A percentile compares a stretch with the other conserved stretches of the same genome.
Conservation (phyloP, 768 basidiomycete species). For the Russula brevipes region DNA sequence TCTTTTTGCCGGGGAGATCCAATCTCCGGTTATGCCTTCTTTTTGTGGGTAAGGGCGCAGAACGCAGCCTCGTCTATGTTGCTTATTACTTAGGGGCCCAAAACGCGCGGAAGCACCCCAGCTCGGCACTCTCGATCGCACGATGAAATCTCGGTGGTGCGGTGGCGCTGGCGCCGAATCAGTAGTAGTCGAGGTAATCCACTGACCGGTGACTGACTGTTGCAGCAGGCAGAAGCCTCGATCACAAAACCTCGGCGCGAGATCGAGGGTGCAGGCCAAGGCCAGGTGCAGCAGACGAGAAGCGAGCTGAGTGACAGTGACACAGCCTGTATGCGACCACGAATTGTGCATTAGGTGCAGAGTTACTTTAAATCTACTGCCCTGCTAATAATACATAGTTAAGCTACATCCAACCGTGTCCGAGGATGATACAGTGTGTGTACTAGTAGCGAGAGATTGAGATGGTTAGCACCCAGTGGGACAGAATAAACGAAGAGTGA, state of each 20-base stretch:
- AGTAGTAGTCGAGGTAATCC: neutral
- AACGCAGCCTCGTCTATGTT: neutral
- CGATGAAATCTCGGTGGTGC: constrained; percentile 6
- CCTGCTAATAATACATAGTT: constrained; percentile 16
- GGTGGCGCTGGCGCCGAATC: neutral
- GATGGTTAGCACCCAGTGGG: neutral
- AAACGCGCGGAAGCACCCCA: neutral
- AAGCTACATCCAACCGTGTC: constrained; percentile 16
- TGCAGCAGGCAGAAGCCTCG: too few species aligned
- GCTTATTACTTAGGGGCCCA: constrained; percentile 10
- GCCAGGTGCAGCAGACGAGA: neutral
- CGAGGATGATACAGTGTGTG: constrained; percentile 18
- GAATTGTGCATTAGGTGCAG: constrained; percentile 5
- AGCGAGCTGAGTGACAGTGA: neutral
- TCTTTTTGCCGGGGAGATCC: too few species aligned
- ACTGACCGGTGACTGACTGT: neutral
- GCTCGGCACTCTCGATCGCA: constrained; percentile 2
- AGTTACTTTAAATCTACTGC: constrained; percentile 8
- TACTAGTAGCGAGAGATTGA: constrained; percentile 10
- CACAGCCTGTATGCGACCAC: too few species aligned
- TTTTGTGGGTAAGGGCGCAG: neutral
- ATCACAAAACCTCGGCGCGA: neutral
- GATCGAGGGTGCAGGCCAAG: constrained; percentile 1
- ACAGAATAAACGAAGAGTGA: neutral
- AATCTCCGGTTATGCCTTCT: constrained; percentile 1